A percentile compares a stretch with the other conserved stretches of the same genome.
Evolutionary conservation across 768 basidiomycete genomes (phyloP).

Genomic region (Terana coerulea): DNA sequence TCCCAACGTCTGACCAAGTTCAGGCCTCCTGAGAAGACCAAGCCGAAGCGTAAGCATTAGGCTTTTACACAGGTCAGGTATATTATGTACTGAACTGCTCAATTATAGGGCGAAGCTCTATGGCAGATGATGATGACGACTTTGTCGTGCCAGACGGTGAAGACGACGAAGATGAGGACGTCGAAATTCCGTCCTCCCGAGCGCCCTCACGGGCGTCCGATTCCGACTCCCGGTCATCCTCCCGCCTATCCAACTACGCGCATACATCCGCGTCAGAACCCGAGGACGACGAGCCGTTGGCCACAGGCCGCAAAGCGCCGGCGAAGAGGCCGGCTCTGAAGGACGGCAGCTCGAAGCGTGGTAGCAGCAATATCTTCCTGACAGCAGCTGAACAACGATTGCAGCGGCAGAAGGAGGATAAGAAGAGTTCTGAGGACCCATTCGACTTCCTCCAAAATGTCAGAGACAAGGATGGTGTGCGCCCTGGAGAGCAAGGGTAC

Average conservation of each 20-base stretch:
- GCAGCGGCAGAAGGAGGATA: slow-evolving; percentile 75
- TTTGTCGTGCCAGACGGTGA: slow-evolving; percentile 70
- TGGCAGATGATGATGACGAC: slow-evolving; percentile 59
- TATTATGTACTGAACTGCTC: not conserved
- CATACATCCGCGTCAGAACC: slow-evolving; percentile 30
- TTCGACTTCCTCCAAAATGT: slow-evolving; percentile 71
- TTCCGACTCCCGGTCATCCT: slow-evolving; percentile 31
- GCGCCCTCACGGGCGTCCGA: slow-evolving; percentile 31
- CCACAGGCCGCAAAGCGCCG: slow-evolving; percentile 27
- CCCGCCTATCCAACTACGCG: slow-evolving; percentile 29
- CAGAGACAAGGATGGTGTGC: slow-evolving; percentile 76
- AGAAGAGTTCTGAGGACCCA: slow-evolving; percentile 74
- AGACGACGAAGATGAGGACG: slow-evolving; percentile 50
- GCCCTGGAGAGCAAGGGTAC: slow-evolving; percentile 80
- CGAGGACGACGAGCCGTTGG: slow-evolving; percentile 35
- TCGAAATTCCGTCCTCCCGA: slow-evolving; percentile 44
- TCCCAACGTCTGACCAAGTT: slow-evolving; percentile 59
- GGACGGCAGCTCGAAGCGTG: slow-evolving; percentile 25
- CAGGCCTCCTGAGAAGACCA: slow-evolving; percentile 50
- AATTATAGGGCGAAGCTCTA: slow-evolving; percentile 37
- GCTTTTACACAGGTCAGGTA: not conserved
- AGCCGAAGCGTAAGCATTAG: slow-evolving; percentile 35
- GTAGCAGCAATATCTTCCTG: slow-evolving; percentile 48
- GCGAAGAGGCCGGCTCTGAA: slow-evolving; percentile 30
- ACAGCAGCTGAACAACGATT: slow-evolving; percentile 81